Evolutionary conservation across 805 yeast species (phyloP).

Genomic region (Yamadazyma akitaensis): DNA sequence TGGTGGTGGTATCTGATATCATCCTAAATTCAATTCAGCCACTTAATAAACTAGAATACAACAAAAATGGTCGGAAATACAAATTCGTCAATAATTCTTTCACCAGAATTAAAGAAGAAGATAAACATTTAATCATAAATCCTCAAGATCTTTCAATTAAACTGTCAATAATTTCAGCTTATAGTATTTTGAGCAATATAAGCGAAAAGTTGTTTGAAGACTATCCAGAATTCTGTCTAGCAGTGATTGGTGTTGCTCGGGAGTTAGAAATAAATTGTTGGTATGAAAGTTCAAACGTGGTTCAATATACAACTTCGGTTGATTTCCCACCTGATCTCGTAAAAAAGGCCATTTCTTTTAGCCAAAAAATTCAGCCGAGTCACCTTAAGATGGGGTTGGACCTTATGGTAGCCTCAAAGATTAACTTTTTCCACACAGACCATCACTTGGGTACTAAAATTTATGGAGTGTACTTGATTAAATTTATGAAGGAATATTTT

Average conservation of each 20-base stretch:
- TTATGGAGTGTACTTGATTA: slow-evolving; percentile 43
- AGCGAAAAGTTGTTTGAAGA: slow-evolving; percentile 34
- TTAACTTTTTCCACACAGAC: slow-evolving; percentile 54
- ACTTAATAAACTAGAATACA: slow-evolving; percentile 33
- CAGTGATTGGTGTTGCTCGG: slow-evolving; percentile 48
- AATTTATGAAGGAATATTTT: slow-evolving; percentile 35
- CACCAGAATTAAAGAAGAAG: slow-evolving; percentile 47
- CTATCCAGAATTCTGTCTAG: slow-evolving; percentile 42
- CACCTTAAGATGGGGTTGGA: slow-evolving; percentile 43
- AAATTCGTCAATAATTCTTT: slow-evolving; percentile 47
- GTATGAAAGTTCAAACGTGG: slow-evolving; percentile 45
- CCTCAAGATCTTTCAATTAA: slow-evolving; percentile 28
- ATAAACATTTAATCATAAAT: slow-evolving; percentile 44
- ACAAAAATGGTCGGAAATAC: slow-evolving; percentile 47
- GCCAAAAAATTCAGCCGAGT: slow-evolving; percentile 21
- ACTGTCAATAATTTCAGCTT: slow-evolving; percentile 41
- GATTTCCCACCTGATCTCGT: slow-evolving; percentile 25
- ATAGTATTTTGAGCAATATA: slow-evolving; percentile 36
- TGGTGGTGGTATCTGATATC: slow-evolving; percentile 31
- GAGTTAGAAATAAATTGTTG: slow-evolving; percentile 47
- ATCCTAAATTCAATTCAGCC: slow-evolving; percentile 34
- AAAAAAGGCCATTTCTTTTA: slow-evolving; percentile 33
- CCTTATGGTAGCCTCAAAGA: slow-evolving; percentile 43
- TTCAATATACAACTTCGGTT: slow-evolving; percentile 30
- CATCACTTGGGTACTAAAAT: slow-evolving; percentile 51